These are phyloP conservation scores for Huntiella savannae DNA, from an alignment of 2,329 filamentous ascomycete species.

Conservation along the genomic window DNA sequence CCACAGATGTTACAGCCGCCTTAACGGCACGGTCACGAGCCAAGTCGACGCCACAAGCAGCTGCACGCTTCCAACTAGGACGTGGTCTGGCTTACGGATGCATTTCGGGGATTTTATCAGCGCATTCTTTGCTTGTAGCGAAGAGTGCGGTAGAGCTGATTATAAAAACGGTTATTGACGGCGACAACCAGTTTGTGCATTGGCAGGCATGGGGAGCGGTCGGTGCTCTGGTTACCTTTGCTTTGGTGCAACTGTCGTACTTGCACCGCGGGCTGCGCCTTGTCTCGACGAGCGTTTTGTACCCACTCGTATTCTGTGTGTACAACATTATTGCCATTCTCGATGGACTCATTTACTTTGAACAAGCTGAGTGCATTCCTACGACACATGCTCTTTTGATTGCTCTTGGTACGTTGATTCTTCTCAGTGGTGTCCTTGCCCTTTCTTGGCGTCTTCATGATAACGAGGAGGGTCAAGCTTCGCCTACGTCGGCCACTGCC, in stretches of 20 bases:
- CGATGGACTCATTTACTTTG: conserved; percentile 92
- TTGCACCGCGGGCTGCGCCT: conserved; percentile 85
- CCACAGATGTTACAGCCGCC: conserved; percentile 36
- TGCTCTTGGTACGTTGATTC: conserved; percentile 64
- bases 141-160: conserved; percentile 93
- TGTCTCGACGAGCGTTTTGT: conserved; percentile 86
- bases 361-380: conserved; percentile 64
- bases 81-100: conserved; percentile 76
- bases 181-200: conserved; percentile 79
- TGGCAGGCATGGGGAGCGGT: conserved; percentile 94
- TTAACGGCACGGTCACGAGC: conserved; percentile 24
- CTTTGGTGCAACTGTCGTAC: conserved; percentile 84
- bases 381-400: conserved; percentile 63
- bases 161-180: conserved; percentile 66
- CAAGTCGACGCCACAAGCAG: conserved; percentile 30
- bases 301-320: conserved; percentile 93
- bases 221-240: conserved; percentile 58
- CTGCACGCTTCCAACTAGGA: conserved; percentile 44
- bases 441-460: conserved; percentile 86
- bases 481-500: conserved; percentile 46
- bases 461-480: conserved; percentile 21
- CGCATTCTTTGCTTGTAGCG: conserved; percentile 79
- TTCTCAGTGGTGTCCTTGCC: conserved; percentile 74
- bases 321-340: conserved; percentile 98
- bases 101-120: conserved; percentile 82